A percentile compares a stretch with the other conserved stretches of the same genome.
Conservation (phyloP, 768 basidiomycete genomes). For the Naematelia aurantialba region DNA sequence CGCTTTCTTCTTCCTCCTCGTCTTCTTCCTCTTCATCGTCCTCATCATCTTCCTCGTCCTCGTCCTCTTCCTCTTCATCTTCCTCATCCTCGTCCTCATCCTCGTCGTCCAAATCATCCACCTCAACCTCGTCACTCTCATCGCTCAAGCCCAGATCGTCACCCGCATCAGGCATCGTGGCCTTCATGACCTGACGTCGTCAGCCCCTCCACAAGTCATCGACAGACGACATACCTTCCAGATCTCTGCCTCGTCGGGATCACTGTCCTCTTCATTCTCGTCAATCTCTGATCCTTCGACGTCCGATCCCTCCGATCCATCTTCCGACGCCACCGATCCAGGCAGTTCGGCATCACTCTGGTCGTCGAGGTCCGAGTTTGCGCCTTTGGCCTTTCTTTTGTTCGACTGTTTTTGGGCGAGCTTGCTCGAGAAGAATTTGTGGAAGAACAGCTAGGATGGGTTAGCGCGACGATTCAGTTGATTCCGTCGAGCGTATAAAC, state of each 20-base stretch:
- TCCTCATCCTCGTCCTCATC: constrained; percentile 31
- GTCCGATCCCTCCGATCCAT: constrained; percentile 23
- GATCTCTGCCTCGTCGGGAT: constrained; percentile 62
- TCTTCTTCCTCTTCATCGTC: constrained; percentile 13
- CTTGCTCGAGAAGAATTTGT: constrained; percentile 79
- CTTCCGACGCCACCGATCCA: constrained; percentile 42
- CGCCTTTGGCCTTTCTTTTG: constrained; percentile 26
- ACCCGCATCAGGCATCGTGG: constrained; percentile 67
- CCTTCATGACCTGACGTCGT: constrained; percentile 72
- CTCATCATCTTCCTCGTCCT: constrained; percentile 38
- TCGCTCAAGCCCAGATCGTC: constrained; percentile 43
- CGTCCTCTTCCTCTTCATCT: constrained; percentile 17
- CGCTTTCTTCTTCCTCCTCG: constrained; percentile 40
- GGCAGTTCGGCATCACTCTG: constrained; percentile 11
- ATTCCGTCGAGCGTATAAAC: too few species aligned
- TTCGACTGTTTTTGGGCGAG: constrained; percentile 55
- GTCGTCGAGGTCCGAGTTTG: constrained; percentile 30
- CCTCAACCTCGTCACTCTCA: constrained; percentile 25
- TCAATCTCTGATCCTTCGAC: constrained; percentile 52
- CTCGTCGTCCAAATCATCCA: constrained; percentile 31
- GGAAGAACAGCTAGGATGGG: constrained; percentile 86
- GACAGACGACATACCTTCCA: constrained; percentile 68
- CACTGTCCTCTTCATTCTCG: constrained; percentile 38
- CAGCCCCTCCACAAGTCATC: constrained; percentile 6
- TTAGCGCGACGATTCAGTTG: too few species aligned